Conservation (phyloP, 345 rosid species). For the Populus tremula region DNA sequence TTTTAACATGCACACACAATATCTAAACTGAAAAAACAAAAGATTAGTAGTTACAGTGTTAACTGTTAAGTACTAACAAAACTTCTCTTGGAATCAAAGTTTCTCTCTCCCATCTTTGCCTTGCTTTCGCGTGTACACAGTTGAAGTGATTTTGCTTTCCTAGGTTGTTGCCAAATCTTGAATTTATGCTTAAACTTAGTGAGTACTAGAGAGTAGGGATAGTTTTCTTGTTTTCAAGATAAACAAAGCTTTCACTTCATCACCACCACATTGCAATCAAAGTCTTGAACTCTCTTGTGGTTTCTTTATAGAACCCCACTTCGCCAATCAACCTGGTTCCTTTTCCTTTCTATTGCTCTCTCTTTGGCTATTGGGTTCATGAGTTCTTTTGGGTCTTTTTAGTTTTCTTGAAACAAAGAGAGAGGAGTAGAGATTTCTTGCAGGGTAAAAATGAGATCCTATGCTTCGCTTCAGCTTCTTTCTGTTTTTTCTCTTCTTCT, state of each 20-base stretch:
- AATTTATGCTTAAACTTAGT: constrained; percentile 30
- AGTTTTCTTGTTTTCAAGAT: constrained; percentile 11
- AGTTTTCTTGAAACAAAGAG: constrained; percentile 13
- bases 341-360: neutral
- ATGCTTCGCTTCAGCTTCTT: constrained; percentile 36
- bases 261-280: constrained; percentile 13
- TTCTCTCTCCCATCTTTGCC: constrained; percentile 30
- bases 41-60: neutral
- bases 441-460: constrained; percentile 39
- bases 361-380: constrained; percentile 22
- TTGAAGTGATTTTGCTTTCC: constrained; percentile 37
- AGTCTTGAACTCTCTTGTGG: constrained; percentile 12
- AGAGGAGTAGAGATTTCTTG: constrained; percentile 24
- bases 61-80: constrained; percentile 2
- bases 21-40: too few relatives aligned
- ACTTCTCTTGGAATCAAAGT: constrained; percentile 83
- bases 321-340: constrained; percentile 18
- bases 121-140: neutral
- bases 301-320: constrained; percentile 14
- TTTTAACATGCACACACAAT: too few relatives aligned
- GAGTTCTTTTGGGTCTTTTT: constrained; percentile 26
- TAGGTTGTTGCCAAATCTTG: constrained; percentile 55
- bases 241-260: neutral
- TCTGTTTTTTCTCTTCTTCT: constrained; percentile 42
- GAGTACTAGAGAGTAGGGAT: neutral